Base-by-base conservation (phyloP, 192 early-diverging fungal genomes). In the Funneliformis mosseae region DNA sequence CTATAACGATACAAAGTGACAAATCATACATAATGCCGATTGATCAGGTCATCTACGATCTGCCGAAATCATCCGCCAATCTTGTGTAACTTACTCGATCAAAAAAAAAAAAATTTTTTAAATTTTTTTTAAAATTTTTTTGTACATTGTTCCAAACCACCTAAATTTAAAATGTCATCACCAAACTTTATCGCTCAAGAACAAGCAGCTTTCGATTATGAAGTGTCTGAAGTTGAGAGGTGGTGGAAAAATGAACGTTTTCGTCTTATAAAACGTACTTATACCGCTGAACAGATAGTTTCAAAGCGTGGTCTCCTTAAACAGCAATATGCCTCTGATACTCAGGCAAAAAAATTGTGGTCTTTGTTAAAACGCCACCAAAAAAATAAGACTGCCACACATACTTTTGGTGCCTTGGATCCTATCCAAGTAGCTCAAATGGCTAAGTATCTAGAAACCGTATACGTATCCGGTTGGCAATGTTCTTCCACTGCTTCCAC, bases 381-480 rank as follows among this genome's bases (percentile, higher is more conserved):
- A 84, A 85, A 88, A 74, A 88, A 89, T 76, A 88, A 91, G 76
- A 95, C 95, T 10, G 91, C 94, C 64, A 94, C 95, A 41, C 92
- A 95, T 88, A 97, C 97, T 48, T 99, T 97, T 83, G 97, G 97
- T n/a, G 14, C 95, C 60, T 89, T 99, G 28, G 97, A 99, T 82
- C 93, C 97, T 70, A 91, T 99, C 81, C 95, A 97, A 89, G 95
- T 96, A 21, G 88, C 94, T 38, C 96, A 97, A 88, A 99, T 99
- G 97, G 95, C 93, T 55, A 96, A 96, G 84, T 96, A 96, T 88
- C 88, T 99, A 71, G 78, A 79, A 48, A 79, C 78, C 0, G 78
- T 70, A 18, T 79, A 79, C 42, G 97, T 99, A 25, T 97, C 96
- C 12, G 96, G 97, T 23, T 98, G 97, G 97, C 97, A 99, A 84